A percentile compares a stretch with the other conserved stretches of the same genome.
These are phyloP conservation scores for Stagonosporopsis vannaccii DNA, from an alignment of 2,329 filamentous ascomycete genomes.

Conservation along the genomic window DNA sequence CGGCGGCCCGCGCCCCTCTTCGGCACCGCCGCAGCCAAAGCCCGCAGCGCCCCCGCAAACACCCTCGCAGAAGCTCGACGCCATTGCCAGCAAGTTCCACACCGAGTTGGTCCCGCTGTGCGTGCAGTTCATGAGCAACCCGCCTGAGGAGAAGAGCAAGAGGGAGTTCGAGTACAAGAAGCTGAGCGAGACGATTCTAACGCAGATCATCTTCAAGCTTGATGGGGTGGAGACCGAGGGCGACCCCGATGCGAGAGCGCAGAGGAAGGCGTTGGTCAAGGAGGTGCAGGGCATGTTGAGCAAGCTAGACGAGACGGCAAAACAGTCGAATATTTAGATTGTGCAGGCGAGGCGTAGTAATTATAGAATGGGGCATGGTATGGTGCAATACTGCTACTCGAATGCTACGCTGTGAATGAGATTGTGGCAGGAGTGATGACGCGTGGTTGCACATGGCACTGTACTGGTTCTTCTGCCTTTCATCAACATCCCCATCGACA, in stretches of 20 bases:
- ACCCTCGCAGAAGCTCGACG: conserved; percentile 66
- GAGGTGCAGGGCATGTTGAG: conserved; percentile 73
- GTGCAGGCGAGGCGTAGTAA: not conserved
- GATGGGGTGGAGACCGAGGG: conserved; percentile 79
- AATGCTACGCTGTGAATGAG: not conserved
- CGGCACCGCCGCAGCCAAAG: conserved; percentile 49
- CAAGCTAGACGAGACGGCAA: conserved; percentile 64
- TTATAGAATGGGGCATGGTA: not conserved
- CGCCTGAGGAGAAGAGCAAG: conserved; percentile 69
- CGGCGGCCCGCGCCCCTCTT: conserved; percentile 41
- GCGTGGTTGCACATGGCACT: not conserved
- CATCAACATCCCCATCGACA: too few species aligned
- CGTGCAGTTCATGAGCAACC: conserved; percentile 65
- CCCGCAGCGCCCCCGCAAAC: conserved; percentile 44
- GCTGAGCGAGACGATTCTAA: conserved; percentile 77
- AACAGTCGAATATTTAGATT: conserved; percentile 17
- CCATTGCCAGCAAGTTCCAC: conserved; percentile 70
- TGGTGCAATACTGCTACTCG: not conserved
- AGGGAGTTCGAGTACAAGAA: conserved; percentile 76
- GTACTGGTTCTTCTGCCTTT: too few species aligned
- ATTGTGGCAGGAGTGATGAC: not conserved
- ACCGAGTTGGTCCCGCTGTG: conserved; percentile 71
- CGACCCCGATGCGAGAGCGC: conserved; percentile 67
- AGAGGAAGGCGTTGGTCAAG: conserved; percentile 75
- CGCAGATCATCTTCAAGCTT: conserved; percentile 77